Conservation (phyloP, 2,329 filamentous ascomycete species). For the Aschersonia sp. region DNA sequence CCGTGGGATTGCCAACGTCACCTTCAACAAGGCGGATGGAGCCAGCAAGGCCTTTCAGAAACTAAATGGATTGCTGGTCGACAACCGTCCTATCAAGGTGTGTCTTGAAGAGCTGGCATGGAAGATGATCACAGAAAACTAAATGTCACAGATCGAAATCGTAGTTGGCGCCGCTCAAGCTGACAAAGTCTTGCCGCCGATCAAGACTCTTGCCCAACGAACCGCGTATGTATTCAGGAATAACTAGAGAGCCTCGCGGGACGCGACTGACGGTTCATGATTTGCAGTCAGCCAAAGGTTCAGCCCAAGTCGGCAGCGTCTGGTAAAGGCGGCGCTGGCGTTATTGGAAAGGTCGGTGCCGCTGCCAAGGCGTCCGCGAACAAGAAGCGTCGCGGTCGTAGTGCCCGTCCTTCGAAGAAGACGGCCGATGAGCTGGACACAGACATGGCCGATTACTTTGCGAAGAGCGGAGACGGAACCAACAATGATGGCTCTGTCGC, state of each 20-base stretch:
- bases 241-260: not conserved
- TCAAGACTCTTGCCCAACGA: slow-evolving; percentile 68
- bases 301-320: slow-evolving; percentile 71
- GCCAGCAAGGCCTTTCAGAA: slow-evolving; percentile 73
- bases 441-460: slow-evolving; percentile 96
- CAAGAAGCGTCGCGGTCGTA: slow-evolving; percentile 43
- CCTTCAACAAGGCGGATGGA: slow-evolving; percentile 67
- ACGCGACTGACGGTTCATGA: slow-evolving; percentile 1
- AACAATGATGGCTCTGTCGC: slow-evolving; percentile 31
- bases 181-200: slow-evolving; percentile 48
- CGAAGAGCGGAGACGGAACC: slow-evolving; percentile 27
- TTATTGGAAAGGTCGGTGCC: slow-evolving; percentile 22
- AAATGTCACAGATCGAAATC: slow-evolving; percentile 61
- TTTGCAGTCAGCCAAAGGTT: slow-evolving; percentile 15
- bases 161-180: slow-evolving; percentile 66
- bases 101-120: not conserved
- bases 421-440: slow-evolving; percentile 89
- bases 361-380: slow-evolving; percentile 29
- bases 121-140: not conserved
- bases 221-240: slow-evolving; percentile 39
- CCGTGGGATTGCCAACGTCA: slow-evolving; percentile 82
- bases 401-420: slow-evolving; percentile 62
- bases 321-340: slow-evolving; percentile 37
- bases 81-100: slow-evolving; percentile 82
- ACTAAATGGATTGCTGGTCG: slow-evolving; percentile 80